Conservation (phyloP, 345 rosid genomes). For the Aethionema arabicum region DNA sequence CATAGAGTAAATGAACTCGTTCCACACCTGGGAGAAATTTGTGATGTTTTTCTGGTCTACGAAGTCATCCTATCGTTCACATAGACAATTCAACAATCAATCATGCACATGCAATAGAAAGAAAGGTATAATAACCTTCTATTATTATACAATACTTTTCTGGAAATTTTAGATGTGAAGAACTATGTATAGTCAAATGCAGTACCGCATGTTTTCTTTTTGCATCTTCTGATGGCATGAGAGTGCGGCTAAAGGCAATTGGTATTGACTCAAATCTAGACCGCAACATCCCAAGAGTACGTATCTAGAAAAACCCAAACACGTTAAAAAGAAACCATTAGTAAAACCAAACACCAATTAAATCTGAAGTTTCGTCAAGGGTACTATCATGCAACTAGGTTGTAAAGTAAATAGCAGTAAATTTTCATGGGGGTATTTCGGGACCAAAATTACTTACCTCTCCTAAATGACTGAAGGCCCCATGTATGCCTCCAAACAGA, state of each 20-base stretch:
- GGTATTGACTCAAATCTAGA: conserved; percentile 88
- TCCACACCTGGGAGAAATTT: conserved; percentile 85
- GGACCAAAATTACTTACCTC: conserved; percentile 57
- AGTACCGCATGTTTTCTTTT: conserved; percentile 41
- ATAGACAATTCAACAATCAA: conserved; percentile 24
- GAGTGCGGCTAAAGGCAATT: conserved; percentile 56
- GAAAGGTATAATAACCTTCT: conserved; percentile 7
- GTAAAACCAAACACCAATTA: conserved; percentile 17
- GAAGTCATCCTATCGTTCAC: conserved; percentile 48
- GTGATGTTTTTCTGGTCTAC: conserved; percentile 51
- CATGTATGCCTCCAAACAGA: conserved; percentile 88
- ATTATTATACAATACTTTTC: conserved; percentile 12
- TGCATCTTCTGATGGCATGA: conserved; percentile 55
- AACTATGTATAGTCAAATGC: background rate
- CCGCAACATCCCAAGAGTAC: conserved; percentile 92
- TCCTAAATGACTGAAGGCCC: conserved; percentile 95
- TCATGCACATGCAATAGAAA: conserved; percentile 15
- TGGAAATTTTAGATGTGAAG: conserved; percentile 11
- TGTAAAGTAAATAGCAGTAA: background rate
- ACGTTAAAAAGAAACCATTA: conserved; percentile 25
- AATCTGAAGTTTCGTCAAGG: conserved; percentile 6
- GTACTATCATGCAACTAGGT: conserved; percentile 3
- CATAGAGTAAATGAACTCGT: conserved; percentile 76
- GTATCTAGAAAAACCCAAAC: conserved; percentile 53
- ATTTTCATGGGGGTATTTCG: conserved; percentile 1